Evolutionary conservation across 73 alveolate genomes (phyloP).

Genomic region (Symbiodinium natans): DNA sequence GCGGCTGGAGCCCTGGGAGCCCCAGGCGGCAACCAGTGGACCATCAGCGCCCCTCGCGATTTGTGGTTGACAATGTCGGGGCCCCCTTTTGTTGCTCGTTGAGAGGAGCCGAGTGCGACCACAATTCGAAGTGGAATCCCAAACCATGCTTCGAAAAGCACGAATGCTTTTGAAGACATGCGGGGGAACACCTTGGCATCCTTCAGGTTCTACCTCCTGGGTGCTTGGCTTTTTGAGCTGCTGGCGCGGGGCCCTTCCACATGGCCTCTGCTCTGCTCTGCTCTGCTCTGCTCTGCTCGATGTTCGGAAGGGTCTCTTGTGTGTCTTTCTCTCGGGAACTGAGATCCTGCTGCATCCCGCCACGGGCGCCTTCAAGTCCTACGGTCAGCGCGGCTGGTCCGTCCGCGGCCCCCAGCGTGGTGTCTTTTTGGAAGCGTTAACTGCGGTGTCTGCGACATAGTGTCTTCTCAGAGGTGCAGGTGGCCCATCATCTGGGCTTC

Average conservation of each 20-base stretch:
- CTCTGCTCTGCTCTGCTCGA: too few relatives aligned
- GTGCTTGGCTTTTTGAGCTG: constrained; percentile 90
- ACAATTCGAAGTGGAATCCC: not conserved
- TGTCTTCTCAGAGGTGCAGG: constrained; percentile 38
- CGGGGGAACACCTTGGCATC: too few relatives aligned
- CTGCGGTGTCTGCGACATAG: too few relatives aligned
- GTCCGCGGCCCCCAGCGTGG: not conserved
- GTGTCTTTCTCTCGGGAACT: not conserved
- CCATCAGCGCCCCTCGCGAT: constrained; percentile 81
- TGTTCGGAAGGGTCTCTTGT: too few relatives aligned
- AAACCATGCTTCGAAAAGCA: too few relatives aligned
- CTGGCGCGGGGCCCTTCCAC: constrained; percentile 18
- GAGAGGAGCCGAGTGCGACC: not conserved
- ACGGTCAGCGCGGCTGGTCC: constrained; percentile 81
- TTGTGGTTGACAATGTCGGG: constrained; percentile 51
- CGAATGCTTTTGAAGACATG: too few relatives aligned
- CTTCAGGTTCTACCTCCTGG: constrained; percentile 76
- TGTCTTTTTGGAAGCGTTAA: not conserved
- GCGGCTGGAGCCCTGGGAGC: too few relatives aligned
- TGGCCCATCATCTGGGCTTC: constrained; percentile 86
- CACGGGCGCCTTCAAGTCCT: constrained; percentile 82
- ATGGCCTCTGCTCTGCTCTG: too few relatives aligned
- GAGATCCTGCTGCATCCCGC: constrained; percentile 80
- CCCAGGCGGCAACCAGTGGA: constrained; percentile 88
- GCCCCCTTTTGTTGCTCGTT: not conserved